Base-by-base conservation (phyloP, 1,284 basidiomycete genomes). In the Boletus holoroseus region DNA sequence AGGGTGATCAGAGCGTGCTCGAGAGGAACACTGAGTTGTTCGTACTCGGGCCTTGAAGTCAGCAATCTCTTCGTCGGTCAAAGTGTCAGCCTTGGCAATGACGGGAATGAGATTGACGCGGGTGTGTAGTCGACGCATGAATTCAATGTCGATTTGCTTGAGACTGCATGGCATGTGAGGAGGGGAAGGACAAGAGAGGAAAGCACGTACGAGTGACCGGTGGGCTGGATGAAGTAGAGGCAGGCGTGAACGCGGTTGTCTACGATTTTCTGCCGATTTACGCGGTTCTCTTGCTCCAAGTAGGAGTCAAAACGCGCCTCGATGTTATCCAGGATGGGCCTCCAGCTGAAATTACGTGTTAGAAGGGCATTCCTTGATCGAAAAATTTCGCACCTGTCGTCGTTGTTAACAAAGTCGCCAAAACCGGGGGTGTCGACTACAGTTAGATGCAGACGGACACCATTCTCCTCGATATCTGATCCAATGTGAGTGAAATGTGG, bases 341-440 rank as follows among this genome's bases (percentile, higher is more conserved):
- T 94, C 94, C 94, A 98, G 71, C 92, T 93, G 49, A 49, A 32
- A 47, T 35, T 31, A 47, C 34, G 43, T 55, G 60, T 61, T 44
- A 54, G 38, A 51, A 49, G 54, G 38, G 45, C 31, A n/a, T 24
- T 15, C 5, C 11, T 3, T 2, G 24, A 20, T 0, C 0, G 7
- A 28, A 55, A 47, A 57, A 7, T 35, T 52, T 45, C 47, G 66
- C 68, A 91, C 91, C 91, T 92, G 63, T 95, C 91, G 60, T 94
- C 91, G 70, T 97, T 98, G 79, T 97, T 96, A 68, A 97, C 92
- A 70, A 94, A 96, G 72, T 97, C 94, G 52, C 94, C 94, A 62
- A 95, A 97, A 27, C 94, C 93, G 48, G 93, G 93, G 35, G 93
- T 97, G 70, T 97, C 94, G 56, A 98, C 94, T 56, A 98, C 94